Evolutionary conservation across 1,284 basidiomycete species (phyloP).

Genomic region (Exsudoporus floridanus): DNA sequence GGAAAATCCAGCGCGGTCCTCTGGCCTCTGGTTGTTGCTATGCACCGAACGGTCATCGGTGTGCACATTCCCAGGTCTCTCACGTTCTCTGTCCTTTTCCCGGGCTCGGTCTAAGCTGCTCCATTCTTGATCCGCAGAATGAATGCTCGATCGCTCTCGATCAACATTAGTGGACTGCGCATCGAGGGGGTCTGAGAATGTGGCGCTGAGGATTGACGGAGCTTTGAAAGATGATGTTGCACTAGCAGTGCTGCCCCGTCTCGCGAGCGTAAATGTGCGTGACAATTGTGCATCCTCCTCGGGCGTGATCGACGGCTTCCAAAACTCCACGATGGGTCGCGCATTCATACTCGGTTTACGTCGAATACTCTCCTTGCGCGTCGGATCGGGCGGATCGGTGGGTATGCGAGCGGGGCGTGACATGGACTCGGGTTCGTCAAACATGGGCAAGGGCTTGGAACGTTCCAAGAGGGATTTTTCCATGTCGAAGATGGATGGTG

Average conservation of each 20-base stretch:
- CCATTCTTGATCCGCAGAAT: constrained; percentile 34
- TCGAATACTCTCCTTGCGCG: constrained; percentile 30
- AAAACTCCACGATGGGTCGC: constrained; percentile 35
- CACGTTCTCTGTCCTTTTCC: constrained; percentile 25
- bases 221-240: constrained; percentile 37
- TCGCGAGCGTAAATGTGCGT: constrained; percentile 35
- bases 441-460: constrained; percentile 18
- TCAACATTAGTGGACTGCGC: constrained; percentile 19
- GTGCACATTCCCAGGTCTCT: constrained; percentile 12
- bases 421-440: constrained; percentile 31
- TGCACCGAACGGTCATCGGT: constrained; percentile 28
- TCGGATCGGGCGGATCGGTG: constrained; percentile 24
- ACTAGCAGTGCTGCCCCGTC: constrained; percentile 42
- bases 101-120: constrained; percentile 19
- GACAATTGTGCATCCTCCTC: constrained; percentile 43
- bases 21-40: constrained; percentile 11
- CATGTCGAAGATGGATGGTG: constrained; percentile 27
- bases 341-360: constrained; percentile 31
- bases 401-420: constrained; percentile 19
- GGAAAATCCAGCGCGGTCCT: constrained; percentile 16
- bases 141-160: constrained; percentile 27
- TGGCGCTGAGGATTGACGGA: constrained; percentile 31
- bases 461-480: constrained; percentile 24
- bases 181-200: constrained; percentile 30
- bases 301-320: constrained; percentile 45